Percentiles rank a stretch among this genome's conserved stretches.
Evolutionary conservation across 768 basidiomycete genomes (phyloP).

Genomic region (Tricholoma flavovirens): DNA sequence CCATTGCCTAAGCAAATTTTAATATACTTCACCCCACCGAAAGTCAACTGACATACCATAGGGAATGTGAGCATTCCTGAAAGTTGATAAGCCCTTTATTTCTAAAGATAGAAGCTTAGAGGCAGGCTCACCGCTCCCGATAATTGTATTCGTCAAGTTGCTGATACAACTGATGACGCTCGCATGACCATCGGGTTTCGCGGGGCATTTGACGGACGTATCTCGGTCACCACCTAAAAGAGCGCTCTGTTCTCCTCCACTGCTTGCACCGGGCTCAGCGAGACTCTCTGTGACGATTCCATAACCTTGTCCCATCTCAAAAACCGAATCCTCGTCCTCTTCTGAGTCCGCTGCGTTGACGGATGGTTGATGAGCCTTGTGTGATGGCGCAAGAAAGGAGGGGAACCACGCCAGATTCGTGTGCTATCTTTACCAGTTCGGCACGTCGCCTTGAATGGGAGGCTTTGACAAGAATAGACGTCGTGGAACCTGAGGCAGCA

Average conservation of each 20-base stretch:
- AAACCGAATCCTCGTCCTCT: conserved; percentile 22
- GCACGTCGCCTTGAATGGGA: neutral
- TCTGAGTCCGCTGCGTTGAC: neutral
- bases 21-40: conserved; percentile 2
- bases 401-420: conserved; percentile 19
- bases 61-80: conserved; percentile 88
- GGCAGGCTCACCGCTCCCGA: conserved; percentile 69
- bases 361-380: neutral
- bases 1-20: conserved; percentile 62
- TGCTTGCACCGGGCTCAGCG: conserved; percentile 23
- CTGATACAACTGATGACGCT: conserved; percentile 63
- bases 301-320: conserved; percentile 70
- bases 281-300: conserved; percentile 42
- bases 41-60: conserved; percentile 42
- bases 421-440: conserved; percentile 8
- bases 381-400: neutral
- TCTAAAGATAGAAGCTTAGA: conserved; percentile 4
- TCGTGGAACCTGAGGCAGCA: too few relatives aligned
- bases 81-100: neutral
- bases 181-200: conserved; percentile 58
- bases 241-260: conserved; percentile 49
- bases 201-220: conserved; percentile 13
- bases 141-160: conserved; percentile 85
- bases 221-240: conserved; percentile 46
- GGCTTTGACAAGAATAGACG: neutral